These are phyloP conservation scores for Mycena floridula DNA, from an alignment of 768 basidiomycete genomes.

Conservation along the genomic window DNA sequence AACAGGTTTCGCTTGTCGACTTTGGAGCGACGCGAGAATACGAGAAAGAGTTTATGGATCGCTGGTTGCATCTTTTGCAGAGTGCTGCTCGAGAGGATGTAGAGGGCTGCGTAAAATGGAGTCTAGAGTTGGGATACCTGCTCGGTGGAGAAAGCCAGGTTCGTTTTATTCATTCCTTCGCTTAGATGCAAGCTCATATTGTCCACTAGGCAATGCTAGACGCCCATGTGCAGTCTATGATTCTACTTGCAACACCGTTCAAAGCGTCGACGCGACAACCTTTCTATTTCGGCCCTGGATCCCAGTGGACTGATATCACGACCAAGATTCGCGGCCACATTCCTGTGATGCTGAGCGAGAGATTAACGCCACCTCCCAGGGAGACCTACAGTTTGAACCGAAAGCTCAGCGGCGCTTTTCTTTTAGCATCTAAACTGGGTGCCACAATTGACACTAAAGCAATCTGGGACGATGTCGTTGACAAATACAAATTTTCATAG, in stretches of 20 bases:
- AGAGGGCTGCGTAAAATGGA: conserved; percentile 62
- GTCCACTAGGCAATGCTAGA: conserved; percentile 69
- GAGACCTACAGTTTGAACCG: conserved; percentile 95
- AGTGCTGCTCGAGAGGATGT: conserved; percentile 70
- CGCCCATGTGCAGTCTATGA: conserved; percentile 81
- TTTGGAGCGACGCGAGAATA: conserved; percentile 94
- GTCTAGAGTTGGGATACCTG: conserved; percentile 80
- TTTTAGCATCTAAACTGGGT: conserved; percentile 69
- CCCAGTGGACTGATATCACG: conserved; percentile 67
- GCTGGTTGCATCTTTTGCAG: conserved; percentile 79
- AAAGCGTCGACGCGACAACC: conserved; percentile 53
- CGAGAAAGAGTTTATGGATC: conserved; percentile 78
- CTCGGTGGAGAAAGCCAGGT: conserved; percentile 86
- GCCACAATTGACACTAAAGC: conserved; percentile 67
- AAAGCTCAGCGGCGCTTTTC: conserved; percentile 78
- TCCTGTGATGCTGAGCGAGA: conserved; percentile 83
- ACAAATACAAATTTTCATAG: conserved; percentile 30
- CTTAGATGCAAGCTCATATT: neutral
- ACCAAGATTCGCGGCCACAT: conserved; percentile 73
- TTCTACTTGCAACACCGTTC: conserved; percentile 85
- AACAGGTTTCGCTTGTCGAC: conserved; percentile 81
- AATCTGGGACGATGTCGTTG: conserved; percentile 70
- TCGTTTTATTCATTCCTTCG: conserved; percentile 6
- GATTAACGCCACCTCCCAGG: conserved; percentile 86
- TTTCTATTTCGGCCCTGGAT: conserved; percentile 71